Evolutionary conservation across 371 early-diverging fungal genomes (phyloP).

Genomic region (Mortierella sp.): DNA sequence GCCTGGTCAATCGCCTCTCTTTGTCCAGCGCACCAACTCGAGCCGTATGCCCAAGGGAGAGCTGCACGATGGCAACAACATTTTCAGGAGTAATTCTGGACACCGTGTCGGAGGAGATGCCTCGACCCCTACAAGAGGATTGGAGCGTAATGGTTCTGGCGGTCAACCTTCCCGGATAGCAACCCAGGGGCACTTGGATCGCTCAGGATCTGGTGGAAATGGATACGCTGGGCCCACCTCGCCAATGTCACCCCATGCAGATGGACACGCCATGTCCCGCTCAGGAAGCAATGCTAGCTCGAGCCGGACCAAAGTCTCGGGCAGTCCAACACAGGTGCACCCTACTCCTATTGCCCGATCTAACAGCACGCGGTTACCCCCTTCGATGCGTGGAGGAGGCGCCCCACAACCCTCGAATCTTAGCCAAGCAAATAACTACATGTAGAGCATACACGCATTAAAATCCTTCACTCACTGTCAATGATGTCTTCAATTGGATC

Average conservation of each 20-base stretch:
- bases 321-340: constrained; percentile 26
- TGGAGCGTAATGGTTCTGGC: constrained; percentile 36
- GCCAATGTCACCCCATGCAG: constrained; percentile 23
- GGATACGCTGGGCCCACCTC: constrained; percentile 16
- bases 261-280: constrained; percentile 21
- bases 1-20: constrained; percentile 20
- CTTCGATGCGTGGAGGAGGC: constrained; percentile 38
- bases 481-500: no score
- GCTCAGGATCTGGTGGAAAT: constrained; percentile 31
- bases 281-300: constrained; percentile 36
- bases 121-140: constrained; percentile 16
- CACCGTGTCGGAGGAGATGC: constrained; percentile 17
- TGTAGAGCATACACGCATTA: constrained; percentile 18
- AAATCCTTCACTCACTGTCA: no score
- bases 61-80: constrained; percentile 30
- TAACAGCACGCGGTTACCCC: constrained; percentile 44
- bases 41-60: constrained; percentile 46
- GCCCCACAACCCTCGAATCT: constrained; percentile 32
- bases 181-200: constrained; percentile 26
- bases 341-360: constrained; percentile 39
- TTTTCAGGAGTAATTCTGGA: constrained; percentile 36
- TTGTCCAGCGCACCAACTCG: constrained; percentile 37
- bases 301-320: constrained; percentile 15
- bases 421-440: constrained; percentile 40
- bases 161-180: constrained; percentile 26